phyloP scores from a whole-genome alignment of 2,329 filamentous ascomycete genomes.

The Massarina eburnea region DNA sequence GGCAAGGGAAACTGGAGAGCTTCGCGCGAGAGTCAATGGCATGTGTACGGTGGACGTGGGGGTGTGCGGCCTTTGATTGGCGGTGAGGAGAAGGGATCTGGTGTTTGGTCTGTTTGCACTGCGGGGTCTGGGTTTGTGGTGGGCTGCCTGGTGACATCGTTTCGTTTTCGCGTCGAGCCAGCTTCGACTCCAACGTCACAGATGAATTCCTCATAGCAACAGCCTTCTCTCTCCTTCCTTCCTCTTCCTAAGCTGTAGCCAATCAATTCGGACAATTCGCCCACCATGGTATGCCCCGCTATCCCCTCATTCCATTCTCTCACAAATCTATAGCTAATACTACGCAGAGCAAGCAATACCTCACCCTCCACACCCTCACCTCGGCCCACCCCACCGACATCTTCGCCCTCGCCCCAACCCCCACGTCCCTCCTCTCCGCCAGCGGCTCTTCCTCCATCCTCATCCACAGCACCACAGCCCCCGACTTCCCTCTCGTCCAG shows the following conservation, averaged over 20 bases:
- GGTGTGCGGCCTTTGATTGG: slow-evolving; percentile 31
- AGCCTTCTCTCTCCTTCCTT: background rate
- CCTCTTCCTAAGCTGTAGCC: background rate
- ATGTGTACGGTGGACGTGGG: slow-evolving; percentile 17
- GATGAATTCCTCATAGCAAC: no score
- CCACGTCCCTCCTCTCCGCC: slow-evolving; percentile 73
- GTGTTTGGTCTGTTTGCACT: slow-evolving; percentile 28
- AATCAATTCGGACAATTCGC: background rate
- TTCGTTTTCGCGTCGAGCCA: slow-evolving; percentile 30
- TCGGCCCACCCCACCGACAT: slow-evolving; percentile 84
- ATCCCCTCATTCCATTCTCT: background rate
- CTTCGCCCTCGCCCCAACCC: slow-evolving; percentile 77
- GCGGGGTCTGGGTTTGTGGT: slow-evolving; percentile 21
- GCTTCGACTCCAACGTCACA: slow-evolving; percentile 15
- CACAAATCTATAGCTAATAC: slow-evolving; percentile 10
- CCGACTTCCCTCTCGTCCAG: slow-evolving; percentile 76
- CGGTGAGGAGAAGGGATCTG: slow-evolving; percentile 19
- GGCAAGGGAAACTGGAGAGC: slow-evolving; percentile 1
- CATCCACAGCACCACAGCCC: slow-evolving; percentile 71
- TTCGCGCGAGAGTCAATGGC: slow-evolving; percentile 27
- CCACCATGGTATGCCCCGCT: slow-evolving; percentile 14
- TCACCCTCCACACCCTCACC: slow-evolving; percentile 88
- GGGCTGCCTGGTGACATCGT: slow-evolving; percentile 25
- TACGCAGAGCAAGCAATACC: slow-evolving; percentile 91
- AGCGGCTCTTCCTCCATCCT: slow-evolving; percentile 83